Base-by-base conservation (phyloP, 1,284 basidiomycete genomes). In the Flammula alnicola region DNA sequence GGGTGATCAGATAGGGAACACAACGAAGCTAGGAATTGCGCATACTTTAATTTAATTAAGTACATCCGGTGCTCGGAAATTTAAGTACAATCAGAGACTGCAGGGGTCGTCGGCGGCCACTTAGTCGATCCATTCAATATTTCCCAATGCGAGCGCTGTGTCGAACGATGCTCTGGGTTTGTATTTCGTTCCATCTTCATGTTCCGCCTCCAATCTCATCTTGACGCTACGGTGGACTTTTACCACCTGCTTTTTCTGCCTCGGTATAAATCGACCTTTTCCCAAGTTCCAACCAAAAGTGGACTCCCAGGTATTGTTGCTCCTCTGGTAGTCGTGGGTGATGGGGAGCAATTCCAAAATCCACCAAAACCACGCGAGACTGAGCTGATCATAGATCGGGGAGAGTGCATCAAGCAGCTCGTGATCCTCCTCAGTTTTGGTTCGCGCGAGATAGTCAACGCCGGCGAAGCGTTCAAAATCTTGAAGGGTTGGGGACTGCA, bases 361-460 rank as follows among this genome's bases (percentile, higher is more conserved):
- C 82, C 82, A 84, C 83, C 83, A 85, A 20, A 44, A 52, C 52
- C 62, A 69, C 36, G 63, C 55, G 16, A 76, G 38, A n/a, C 57
- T 49, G 25, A 86, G 70, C 57, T 82, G 72, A 55, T 85, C 84
- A 58, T 80, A 81, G 7, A 79, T 66, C 0, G 75, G 75, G 20
- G 73, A 72, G 29, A 80, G 55, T 7, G 79, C 75, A 55, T 85
- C 84, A 19, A 60, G 59, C 11, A 77, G 62, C 27, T 84, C 80
- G 43, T 78, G 72, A 20, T 77, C 69, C 52, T 77, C 75, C 59
- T 83, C 81, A 3, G 63, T 60, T 43, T 50, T 32, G 3, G 14
- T 10, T 27, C 53, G 49, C 4, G 19, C 16, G 7, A 41, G 17
- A n/a, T 12, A 30, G 20, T n/a, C n/a, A n/a, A 11, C 37, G 7